These are phyloP conservation scores for Lachnellula willkommii DNA, from an alignment of 2,329 filamentous ascomycete species.

Conservation along the genomic window DNA sequence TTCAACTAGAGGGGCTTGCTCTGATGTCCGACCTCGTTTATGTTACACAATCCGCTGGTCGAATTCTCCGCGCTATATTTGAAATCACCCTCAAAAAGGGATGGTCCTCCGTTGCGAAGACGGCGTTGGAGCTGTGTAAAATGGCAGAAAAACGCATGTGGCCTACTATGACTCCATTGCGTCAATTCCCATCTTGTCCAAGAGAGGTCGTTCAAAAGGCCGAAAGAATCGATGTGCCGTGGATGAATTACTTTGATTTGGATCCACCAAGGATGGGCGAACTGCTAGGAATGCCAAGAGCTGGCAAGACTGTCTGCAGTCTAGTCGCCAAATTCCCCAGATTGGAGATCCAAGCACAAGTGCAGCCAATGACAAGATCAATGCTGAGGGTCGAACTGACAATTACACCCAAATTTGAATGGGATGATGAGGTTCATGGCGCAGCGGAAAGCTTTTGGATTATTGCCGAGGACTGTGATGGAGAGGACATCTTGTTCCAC, in stretches of 20 bases:
- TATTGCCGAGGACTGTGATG: conserved; percentile 92
- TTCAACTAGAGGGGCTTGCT: conserved; percentile 89
- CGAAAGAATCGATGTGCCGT: conserved; percentile 90
- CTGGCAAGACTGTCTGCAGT: conserved; percentile 77
- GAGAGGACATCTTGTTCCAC: conserved; percentile 90
- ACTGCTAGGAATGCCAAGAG: conserved; percentile 82
- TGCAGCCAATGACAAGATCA: conserved; percentile 90
- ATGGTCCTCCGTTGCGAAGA: conserved; percentile 89
- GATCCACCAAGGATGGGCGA: conserved; percentile 96
- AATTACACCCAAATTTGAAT: conserved; percentile 90
- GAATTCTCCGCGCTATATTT: conserved; percentile 91
- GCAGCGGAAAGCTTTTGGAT: conserved; percentile 94
- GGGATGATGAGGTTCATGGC: conserved; percentile 88
- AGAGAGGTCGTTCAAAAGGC: conserved; percentile 85
- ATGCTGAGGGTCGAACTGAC: conserved; percentile 86
- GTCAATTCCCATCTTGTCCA: conserved; percentile 81
- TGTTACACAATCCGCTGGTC: conserved; percentile 93
- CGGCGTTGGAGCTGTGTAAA: conserved; percentile 90
- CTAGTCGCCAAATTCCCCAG: conserved; percentile 90
- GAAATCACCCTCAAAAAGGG: conserved; percentile 97
- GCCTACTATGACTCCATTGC: conserved; percentile 94
- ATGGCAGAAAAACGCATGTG: conserved; percentile 99
- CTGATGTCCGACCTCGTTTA: conserved; percentile 99
- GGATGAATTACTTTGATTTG: conserved; percentile 90
- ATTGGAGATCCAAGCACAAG: conserved; percentile 85